Evolutionary conservation across 2,329 filamentous ascomycete genomes (phyloP), one percentile per base, ranked within the genome.

Genomic region (Alternaria sp.): DNA sequence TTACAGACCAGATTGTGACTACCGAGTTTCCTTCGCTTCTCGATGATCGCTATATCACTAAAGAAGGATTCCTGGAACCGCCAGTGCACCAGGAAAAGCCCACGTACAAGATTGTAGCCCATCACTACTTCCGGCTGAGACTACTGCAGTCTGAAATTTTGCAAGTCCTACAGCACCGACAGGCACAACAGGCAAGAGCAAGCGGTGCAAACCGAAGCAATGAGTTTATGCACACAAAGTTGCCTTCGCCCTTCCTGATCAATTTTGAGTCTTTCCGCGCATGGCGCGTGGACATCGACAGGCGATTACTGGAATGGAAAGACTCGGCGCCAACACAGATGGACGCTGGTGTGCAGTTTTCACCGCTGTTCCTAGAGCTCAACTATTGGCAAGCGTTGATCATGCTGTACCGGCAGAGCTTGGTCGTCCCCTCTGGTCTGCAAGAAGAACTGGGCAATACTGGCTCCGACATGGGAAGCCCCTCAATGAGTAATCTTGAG

Each of bases 381-480:
- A 98, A 98, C 78, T 98, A 98, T 79, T 98, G 94, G 94, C 94
- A 97, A 77, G 93, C 93, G 4, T 89, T 98, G 62, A 96, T 97
- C 67, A 93, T 97, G 90, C 86, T 98, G 20, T 98, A 98, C 77
- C 86, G 94, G 56, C 94, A 97, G 78, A 95, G 93, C 77, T 80
- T 97, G 62, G 91, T 92, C 49, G 92, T 97, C 18, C 94, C 94
- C 1, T 88, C 91, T 41, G 88, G 93, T 72, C 88, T 98, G 59
- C 92, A 94, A 54, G 89, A 89, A 54, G 94, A 97, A 79, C 88
- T 88, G 7, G 85, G 82, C 41, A 83, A 84, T 3, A 82, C 85
- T 0, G 81, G 81, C 30, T 85, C 86, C 51, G 86, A 88, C 57
- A 84, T 88, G 8, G 82, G 83, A 2, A 89, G 86, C 64, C 87